phyloP scores from a whole-genome alignment of 2,329 filamentous ascomycete genomes.

The Neopestalotiopsis sp. region DNA sequence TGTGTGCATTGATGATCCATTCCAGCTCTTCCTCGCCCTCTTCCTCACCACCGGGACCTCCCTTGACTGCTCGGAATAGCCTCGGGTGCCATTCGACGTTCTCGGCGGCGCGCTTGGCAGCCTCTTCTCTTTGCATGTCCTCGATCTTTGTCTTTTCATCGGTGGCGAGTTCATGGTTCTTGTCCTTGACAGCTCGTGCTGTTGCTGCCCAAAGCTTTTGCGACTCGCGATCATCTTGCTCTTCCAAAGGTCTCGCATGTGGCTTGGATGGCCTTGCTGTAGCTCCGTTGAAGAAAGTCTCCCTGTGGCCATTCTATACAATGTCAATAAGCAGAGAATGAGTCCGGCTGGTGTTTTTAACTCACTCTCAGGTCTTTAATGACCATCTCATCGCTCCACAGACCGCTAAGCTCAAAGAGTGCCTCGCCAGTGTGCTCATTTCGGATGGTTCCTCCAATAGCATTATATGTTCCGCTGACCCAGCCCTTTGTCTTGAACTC shows the following conservation, averaged over 20 bases:
- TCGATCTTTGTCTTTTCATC: constrained; percentile 97
- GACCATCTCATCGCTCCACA: constrained; percentile 95
- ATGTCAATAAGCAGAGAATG: constrained; percentile 22
- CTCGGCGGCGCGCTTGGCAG: constrained; percentile 77
- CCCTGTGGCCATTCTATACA: constrained; percentile 80
- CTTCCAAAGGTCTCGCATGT: constrained; percentile 74
- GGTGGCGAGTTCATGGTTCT: constrained; percentile 87
- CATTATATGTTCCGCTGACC: constrained; percentile 95
- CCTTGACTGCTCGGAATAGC: constrained; percentile 78
- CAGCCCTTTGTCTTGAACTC: constrained; percentile 99
- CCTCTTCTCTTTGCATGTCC: constrained; percentile 88
- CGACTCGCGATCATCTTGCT: constrained; percentile 90
- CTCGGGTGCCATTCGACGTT: constrained; percentile 87
- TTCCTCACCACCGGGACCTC: constrained; percentile 72
- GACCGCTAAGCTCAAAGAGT: constrained; percentile 88
- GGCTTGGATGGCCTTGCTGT: constrained; percentile 79
- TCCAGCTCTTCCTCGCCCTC: constrained; percentile 89
- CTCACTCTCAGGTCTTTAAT: constrained; percentile 81
- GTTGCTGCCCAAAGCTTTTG: constrained; percentile 86
- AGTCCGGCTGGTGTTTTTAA: not conserved
- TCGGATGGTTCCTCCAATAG: constrained; percentile 89
- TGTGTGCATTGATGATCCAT: constrained; percentile 88
- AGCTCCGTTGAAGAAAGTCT: constrained; percentile 86
- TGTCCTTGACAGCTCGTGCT: constrained; percentile 78
- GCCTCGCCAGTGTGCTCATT: constrained; percentile 85